phyloP scores from a whole-genome alignment of 177 flowering plant genomes.

The Telopea speciosissima region DNA sequence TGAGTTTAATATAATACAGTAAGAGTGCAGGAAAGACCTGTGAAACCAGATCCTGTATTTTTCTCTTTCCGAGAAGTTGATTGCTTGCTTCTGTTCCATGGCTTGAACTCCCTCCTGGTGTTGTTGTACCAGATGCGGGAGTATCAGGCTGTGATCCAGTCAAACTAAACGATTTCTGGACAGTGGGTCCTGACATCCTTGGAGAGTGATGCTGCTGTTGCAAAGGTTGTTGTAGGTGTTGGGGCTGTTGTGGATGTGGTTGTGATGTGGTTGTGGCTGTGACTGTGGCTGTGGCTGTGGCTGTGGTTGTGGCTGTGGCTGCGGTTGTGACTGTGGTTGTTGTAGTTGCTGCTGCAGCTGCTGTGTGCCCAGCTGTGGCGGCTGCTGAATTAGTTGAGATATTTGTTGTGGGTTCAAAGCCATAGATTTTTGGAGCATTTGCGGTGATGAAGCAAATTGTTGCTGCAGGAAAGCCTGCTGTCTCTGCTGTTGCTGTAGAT shows the following conservation, averaged over 20 bases:
- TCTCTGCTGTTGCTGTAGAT: slow-evolving; percentile 54
- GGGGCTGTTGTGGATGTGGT: slow-evolving; percentile 23
- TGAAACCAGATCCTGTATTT: slow-evolving; percentile 86
- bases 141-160: slow-evolving; percentile 95
- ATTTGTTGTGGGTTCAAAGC: slow-evolving; percentile 59
- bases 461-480: slow-evolving; percentile 52
- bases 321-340: slow-evolving; percentile 18
- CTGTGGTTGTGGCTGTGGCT: slow-evolving; percentile 1
- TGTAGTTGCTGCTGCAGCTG: slow-evolving; percentile 9
- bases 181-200: slow-evolving; percentile 46
- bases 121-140: slow-evolving; percentile 77
- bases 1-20: not conserved
- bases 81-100: slow-evolving; percentile 89
- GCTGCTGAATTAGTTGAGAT: slow-evolving; percentile 59
- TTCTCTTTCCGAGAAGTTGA: slow-evolving; percentile 94
- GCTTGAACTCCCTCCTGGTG: slow-evolving; percentile 93
- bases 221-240: slow-evolving; percentile 23
- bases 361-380: slow-evolving; percentile 31
- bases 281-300: slow-evolving; percentile 19
- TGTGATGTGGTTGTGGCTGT: slow-evolving; percentile 10
- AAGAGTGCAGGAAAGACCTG: slow-evolving; percentile 46
- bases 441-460: slow-evolving; percentile 55
- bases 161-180: slow-evolving; percentile 77
- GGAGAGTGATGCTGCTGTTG: slow-evolving; percentile 66
- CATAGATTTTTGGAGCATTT: slow-evolving; percentile 52